A percentile compares a stretch with the other conserved stretches of the same genome.
Evolutionary conservation across 495 filamentous ascomycete genomes (phyloP).

Genomic region (Aspergillus olivimuriae): DNA sequence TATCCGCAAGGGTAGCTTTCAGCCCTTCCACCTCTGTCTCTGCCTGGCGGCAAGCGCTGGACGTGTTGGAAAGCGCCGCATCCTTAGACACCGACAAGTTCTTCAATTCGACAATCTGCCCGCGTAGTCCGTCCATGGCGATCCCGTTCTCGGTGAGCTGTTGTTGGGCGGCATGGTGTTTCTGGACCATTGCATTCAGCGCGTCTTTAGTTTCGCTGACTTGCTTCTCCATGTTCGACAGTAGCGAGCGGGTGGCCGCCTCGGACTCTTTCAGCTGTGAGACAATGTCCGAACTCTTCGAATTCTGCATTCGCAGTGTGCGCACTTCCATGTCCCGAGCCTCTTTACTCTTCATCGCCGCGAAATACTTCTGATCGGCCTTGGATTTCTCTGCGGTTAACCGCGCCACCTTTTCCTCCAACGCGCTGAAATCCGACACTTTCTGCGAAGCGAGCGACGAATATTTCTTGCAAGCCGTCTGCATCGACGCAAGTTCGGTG

Average conservation of each 20-base stretch:
- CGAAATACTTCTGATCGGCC: conserved; percentile 96
- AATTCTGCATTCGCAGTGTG: conserved; percentile 70
- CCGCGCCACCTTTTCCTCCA: conserved; percentile 73
- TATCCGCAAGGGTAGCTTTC: conserved; percentile 63
- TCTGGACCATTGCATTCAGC: conserved; percentile 55
- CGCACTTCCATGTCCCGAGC: conserved; percentile 70
- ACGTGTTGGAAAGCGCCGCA: conserved; percentile 41
- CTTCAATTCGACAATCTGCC: conserved; percentile 70
- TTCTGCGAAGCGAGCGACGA: conserved; percentile 79
- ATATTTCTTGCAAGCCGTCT: conserved; percentile 79
- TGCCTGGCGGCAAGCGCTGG: conserved; percentile 57
- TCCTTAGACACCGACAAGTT: conserved; percentile 70
- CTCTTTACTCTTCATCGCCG: conserved; percentile 89
- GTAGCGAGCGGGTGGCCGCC: conserved; percentile 45
- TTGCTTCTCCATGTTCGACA: conserved; percentile 88
- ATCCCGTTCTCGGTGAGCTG: conserved; percentile 60
- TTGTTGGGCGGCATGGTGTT: conserved; percentile 67
- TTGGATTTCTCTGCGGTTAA: conserved; percentile 85
- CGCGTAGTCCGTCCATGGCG: conserved; percentile 62
- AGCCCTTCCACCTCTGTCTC: conserved; percentile 70
- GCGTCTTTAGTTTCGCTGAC: conserved; percentile 71
- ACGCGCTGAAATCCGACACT: conserved; percentile 61
- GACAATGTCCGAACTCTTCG: conserved; percentile 89
- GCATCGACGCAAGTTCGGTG: conserved; percentile 79
- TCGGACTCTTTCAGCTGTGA: conserved; percentile 89